Percentiles rank a stretch among this genome's conserved stretches.
Conservation (phyloP, 73 alveolate species). For the Symbiodinium natans region DNA sequence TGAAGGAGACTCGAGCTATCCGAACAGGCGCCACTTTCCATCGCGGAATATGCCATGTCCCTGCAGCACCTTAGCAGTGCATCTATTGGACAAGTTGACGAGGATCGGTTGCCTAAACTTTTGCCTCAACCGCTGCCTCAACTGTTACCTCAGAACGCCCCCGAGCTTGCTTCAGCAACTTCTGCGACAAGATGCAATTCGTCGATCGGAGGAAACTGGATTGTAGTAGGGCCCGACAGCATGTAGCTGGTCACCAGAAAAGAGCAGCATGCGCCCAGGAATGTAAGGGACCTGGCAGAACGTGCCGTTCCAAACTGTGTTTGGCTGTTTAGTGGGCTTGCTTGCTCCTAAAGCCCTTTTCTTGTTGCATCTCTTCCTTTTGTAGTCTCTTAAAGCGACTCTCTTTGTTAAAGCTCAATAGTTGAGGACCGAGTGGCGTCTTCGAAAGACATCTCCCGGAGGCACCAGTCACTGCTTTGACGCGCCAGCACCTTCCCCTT, state of each 20-base stretch:
- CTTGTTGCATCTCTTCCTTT: too few relatives aligned
- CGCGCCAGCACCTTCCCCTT: neutral
- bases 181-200: constrained; percentile 43
- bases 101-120: too few relatives aligned
- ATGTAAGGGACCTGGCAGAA: constrained; percentile 24
- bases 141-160: too few relatives aligned
- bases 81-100: too few relatives aligned
- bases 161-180: too few relatives aligned
- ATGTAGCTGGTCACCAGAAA: constrained; percentile 72
- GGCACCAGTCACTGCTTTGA: neutral
- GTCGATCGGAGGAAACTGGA: constrained; percentile 67
- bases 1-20: too few relatives aligned
- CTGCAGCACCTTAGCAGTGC: neutral
- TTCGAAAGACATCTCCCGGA: neutral
- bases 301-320: too few relatives aligned
- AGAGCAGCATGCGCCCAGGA: constrained; percentile 78
- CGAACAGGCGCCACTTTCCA: constrained; percentile 57
- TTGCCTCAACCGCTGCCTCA: too few relatives aligned
- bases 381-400: too few relatives aligned
- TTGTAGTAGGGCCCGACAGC: constrained; percentile 75
- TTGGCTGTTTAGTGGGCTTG: too few relatives aligned
- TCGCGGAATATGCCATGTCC: constrained; percentile 74
- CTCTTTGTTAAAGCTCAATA: too few relatives aligned
- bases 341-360: too few relatives aligned
- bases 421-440: neutral